Evolutionary conservation across 768 basidiomycete genomes (phyloP).

Genomic region (Pleurotus citrinopileatus): DNA sequence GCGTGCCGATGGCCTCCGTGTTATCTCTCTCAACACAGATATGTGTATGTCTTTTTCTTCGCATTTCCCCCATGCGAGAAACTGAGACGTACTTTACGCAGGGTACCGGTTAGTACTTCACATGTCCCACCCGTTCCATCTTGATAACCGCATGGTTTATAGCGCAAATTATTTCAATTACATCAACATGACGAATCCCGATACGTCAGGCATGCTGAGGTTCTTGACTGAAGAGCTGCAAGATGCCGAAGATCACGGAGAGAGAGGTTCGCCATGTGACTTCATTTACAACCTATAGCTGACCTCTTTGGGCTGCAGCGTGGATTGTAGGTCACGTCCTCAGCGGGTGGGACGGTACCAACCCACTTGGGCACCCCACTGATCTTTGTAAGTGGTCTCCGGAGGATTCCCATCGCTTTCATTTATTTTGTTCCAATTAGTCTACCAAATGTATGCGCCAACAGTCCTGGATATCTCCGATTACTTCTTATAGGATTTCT

Average conservation of each 20-base stretch:
- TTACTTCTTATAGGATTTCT: not conserved
- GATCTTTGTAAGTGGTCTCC: constrained; percentile 55
- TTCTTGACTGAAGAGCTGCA: constrained; percentile 79
- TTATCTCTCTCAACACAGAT: constrained; percentile 77
- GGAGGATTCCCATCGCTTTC: not conserved
- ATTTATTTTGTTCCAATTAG: constrained; percentile 16
- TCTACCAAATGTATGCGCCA: constrained; percentile 36
- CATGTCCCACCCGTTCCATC: not conserved
- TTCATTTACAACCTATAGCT: too few relatives aligned
- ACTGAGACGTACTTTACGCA: constrained; percentile 14
- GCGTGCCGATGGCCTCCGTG: constrained; percentile 60
- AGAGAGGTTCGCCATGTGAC: constrained; percentile 47
- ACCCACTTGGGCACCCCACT: constrained; percentile 61
- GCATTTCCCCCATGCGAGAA: constrained; percentile 5
- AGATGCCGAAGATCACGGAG: constrained; percentile 72
- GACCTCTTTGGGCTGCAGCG: constrained; percentile 20
- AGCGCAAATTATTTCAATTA: constrained; percentile 76
- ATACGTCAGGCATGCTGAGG: constrained; percentile 72
- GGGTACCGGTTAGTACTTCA: constrained; percentile 31
- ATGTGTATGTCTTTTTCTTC: constrained; percentile 47
- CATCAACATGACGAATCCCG: constrained; percentile 67
- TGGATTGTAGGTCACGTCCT: constrained; percentile 63
- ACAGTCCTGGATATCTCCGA: constrained; percentile 12
- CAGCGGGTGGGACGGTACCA: constrained; percentile 62
- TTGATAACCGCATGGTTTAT: not conserved